These are phyloP conservation scores for Glycine soja DNA, from an alignment of 306 rosid genomes.

Conservation along the genomic window DNA sequence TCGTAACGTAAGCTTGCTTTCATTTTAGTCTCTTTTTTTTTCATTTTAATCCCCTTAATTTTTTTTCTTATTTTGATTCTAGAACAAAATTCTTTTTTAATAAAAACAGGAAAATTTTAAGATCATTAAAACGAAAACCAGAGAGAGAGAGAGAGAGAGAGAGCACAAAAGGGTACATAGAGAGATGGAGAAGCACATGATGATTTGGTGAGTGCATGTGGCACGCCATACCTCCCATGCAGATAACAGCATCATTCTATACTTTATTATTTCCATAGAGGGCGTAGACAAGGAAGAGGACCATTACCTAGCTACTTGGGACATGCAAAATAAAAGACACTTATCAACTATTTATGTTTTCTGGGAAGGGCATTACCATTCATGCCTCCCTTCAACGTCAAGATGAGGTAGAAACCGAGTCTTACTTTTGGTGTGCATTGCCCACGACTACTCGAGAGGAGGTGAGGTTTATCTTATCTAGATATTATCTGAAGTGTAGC, in stretches of 20 bases:
- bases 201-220: conserved; percentile 59
- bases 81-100: no score
- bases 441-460: background rate
- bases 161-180: conserved; percentile 4
- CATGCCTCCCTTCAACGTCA: conserved; percentile 7
- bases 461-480: no score
- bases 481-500: background rate
- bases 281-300: conserved; percentile 50
- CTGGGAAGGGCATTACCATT: conserved; percentile 41
- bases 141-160: no score
- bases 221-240: conserved; percentile 81
- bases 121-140: no score
- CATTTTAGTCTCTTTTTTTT: no score
- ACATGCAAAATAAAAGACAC: conserved; percentile 43
- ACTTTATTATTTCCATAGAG: conserved; percentile 46
- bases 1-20: no score
- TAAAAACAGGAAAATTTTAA: no score
- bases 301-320: conserved; percentile 49
- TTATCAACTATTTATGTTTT: conserved; percentile 47
- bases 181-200: conserved; percentile 42
- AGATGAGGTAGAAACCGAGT: background rate
- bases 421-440: background rate
- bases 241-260: conserved; percentile 70
- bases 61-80: no score
- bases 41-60: no score